Evolutionary conservation across 2,329 filamentous ascomycete genomes (phyloP).

Genomic region (Colletotrichum siamense): DNA sequence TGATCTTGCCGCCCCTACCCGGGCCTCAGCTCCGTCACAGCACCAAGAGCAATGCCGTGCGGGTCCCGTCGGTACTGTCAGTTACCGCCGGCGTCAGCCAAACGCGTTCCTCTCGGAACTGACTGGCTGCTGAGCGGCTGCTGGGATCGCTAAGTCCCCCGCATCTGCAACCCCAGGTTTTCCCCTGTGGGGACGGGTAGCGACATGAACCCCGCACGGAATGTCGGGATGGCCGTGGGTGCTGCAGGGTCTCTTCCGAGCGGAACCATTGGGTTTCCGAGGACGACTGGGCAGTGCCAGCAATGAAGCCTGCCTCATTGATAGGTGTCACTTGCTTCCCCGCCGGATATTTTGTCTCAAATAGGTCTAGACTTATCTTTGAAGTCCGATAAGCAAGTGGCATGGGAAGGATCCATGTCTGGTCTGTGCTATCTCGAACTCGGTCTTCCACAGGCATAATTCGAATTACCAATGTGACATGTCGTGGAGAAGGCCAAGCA

Average conservation of each 20-base stretch:
- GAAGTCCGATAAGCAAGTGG: not conserved
- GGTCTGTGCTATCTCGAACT: not conserved
- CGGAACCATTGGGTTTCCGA: slow-evolving; percentile 6
- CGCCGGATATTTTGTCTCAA: not conserved
- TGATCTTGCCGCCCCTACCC: not conserved
- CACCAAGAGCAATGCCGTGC: not conserved
- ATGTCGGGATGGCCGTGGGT: not conserved
- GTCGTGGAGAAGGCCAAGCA: not conserved
- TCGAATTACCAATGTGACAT: not conserved
- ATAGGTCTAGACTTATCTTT: not conserved
- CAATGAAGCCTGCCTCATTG: not conserved
- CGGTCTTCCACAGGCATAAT: not conserved
- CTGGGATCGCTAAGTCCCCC: not conserved
- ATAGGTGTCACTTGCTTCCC: not conserved
- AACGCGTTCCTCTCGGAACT: not conserved
- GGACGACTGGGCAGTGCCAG: not conserved
- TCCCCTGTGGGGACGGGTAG: not conserved
- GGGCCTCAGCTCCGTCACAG: not conserved
- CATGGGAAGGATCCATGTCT: not conserved
- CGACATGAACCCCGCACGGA: slow-evolving; percentile 1
- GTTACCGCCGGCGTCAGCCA: not conserved
- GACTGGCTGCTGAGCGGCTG: not conserved
- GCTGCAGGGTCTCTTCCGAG: not conserved
- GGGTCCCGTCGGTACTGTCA: not conserved
- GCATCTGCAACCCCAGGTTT: slow-evolving; percentile 2